Percentiles rank a stretch among this genome's conserved stretches.
Evolutionary conservation across 2,329 filamentous ascomycete species (phyloP).

Genomic region (Exophiala mesophila): DNA sequence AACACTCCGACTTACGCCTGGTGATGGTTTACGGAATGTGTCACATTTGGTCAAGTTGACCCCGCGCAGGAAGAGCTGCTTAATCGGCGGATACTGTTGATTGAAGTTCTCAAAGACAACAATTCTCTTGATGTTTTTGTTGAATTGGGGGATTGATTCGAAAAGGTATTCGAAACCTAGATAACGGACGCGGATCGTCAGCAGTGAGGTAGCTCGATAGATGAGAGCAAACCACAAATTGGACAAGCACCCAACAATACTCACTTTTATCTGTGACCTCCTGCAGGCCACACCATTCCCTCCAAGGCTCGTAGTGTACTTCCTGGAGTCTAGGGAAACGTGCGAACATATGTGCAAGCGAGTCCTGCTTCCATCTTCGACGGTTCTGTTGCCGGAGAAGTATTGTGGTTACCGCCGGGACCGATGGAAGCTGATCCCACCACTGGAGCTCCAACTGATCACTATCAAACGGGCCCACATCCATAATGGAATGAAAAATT

Average conservation of each 20-base stretch:
- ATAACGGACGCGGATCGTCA: conserved; percentile 6
- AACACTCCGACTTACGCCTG: too few species aligned
- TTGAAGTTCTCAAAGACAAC: conserved; percentile 37
- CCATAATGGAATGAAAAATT: too few species aligned
- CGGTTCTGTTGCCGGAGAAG: too few species aligned
- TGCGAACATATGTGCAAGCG: too few species aligned
- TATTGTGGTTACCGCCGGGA: too few species aligned
- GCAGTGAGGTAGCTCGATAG: conserved; percentile 5
- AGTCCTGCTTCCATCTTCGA: too few species aligned
- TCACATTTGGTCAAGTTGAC: conserved; percentile 25
- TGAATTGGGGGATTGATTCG: conserved; percentile 16
- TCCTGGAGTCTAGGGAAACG: conserved; percentile 36
- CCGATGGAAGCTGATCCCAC: too few species aligned
- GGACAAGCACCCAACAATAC: conserved; percentile 27
- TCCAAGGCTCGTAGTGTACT: conserved; percentile 39
- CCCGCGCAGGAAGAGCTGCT: conserved; percentile 8
- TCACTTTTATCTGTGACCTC: conserved; percentile 29
- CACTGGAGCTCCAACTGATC: too few species aligned
- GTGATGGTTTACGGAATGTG: conserved; percentile 25
- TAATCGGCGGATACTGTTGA: conserved; percentile 20
- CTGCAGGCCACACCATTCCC: conserved; percentile 20
- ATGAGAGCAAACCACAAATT: conserved; percentile 12
- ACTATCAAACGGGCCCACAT: too few species aligned
- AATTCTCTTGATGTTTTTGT: conserved; percentile 28
- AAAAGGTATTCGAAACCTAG: conserved; percentile 22